A percentile compares a stretch with the other conserved stretches of the same genome.
Conservation (phyloP, 805 yeast species). For the Zygotorulaspora chibaensis region DNA sequence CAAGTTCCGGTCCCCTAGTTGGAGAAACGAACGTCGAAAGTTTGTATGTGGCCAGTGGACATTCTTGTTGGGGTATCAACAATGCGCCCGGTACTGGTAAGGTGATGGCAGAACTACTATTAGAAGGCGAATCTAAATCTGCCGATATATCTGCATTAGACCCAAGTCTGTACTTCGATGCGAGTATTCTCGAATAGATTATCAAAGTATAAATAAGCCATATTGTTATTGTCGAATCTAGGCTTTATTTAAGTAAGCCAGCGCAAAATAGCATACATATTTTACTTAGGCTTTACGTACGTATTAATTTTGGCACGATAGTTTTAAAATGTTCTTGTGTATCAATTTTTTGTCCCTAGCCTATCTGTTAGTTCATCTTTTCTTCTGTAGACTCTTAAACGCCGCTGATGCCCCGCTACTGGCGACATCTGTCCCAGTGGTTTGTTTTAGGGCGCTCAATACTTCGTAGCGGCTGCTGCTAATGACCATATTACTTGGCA, state of each 20-base stretch:
- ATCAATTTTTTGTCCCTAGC: not conserved
- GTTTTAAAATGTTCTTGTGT: not conserved
- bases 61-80: conserved; percentile 98
- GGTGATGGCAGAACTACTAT: conserved; percentile 75
- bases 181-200: conserved; percentile 37
- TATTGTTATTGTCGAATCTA: no score
- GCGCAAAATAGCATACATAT: not conserved
- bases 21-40: conserved; percentile 88
- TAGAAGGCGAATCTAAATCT: conserved; percentile 75
- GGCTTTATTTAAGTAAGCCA: no score
- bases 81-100: conserved; percentile 98
- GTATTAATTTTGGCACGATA: not conserved
- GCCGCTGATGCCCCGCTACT: conserved; percentile 37
- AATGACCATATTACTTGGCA: conserved; percentile 31
- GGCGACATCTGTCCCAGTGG: conserved; percentile 21
- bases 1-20: conserved; percentile 86
- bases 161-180: conserved; percentile 85
- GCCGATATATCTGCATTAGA: conserved; percentile 81
- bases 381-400: conserved; percentile 27
- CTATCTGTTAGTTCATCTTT: not conserved
- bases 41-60: conserved; percentile 82
- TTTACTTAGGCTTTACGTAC: not conserved
- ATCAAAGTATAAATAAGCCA: not conserved
- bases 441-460: conserved; percentile 23
- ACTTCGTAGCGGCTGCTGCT: conserved; percentile 36